Conservation (phyloP, 2,329 filamentous ascomycete species). For the Aureobasidium zeae region DNA sequence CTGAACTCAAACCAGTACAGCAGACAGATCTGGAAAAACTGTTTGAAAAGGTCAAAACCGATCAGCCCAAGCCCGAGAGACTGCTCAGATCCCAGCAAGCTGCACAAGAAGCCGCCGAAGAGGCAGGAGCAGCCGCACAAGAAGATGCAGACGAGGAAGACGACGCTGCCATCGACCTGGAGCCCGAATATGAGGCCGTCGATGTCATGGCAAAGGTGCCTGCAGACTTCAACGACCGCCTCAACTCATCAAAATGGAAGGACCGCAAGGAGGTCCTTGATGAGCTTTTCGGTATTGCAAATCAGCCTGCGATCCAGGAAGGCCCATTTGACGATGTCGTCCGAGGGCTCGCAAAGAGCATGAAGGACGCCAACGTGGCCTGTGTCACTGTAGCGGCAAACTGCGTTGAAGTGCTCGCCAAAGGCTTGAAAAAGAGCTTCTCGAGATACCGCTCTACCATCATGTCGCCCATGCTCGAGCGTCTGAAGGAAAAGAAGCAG, state of each 20-base stretch:
- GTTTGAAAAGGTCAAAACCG: conserved; percentile 87
- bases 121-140: conserved; percentile 45
- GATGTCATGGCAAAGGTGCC: conserved; percentile 77
- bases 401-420: conserved; percentile 81
- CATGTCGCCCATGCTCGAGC: conserved; percentile 85
- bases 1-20: conserved; percentile 87
- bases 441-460: conserved; percentile 70
- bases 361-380: conserved; percentile 97
- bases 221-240: conserved; percentile 68
- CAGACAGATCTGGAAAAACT: conserved; percentile 88
- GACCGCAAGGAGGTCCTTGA: conserved; percentile 93
- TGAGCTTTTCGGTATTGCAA: conserved; percentile 63
- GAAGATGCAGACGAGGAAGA: conserved; percentile 43
- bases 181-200: conserved; percentile 63
- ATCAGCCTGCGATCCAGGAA: conserved; percentile 86
- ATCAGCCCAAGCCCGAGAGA: conserved; percentile 84
- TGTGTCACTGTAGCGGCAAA: conserved; percentile 90
- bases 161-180: conserved; percentile 60
- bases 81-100: conserved; percentile 83
- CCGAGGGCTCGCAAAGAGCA: conserved; percentile 78
- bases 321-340: conserved; percentile 78
- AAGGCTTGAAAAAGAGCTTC: conserved; percentile 70
- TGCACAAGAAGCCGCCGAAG: conserved; percentile 59
- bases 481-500: conserved; percentile 94
- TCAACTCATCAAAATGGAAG: conserved; percentile 95